These are phyloP conservation scores for Prunus davidiana DNA, from an alignment of 306 rosid species.

Conservation along the genomic window DNA sequence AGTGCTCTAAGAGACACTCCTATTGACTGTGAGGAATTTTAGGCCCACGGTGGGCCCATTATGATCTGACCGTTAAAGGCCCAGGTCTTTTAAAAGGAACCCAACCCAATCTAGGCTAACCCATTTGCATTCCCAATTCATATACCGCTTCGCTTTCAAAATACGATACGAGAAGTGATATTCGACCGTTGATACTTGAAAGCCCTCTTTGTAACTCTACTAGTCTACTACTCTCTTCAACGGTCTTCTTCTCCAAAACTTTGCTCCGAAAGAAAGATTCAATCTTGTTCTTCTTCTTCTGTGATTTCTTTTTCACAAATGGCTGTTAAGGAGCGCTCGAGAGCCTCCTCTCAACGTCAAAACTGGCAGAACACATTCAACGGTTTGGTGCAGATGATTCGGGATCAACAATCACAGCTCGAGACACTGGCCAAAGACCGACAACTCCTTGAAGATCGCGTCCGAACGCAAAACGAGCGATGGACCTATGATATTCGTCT, in stretches of 20 bases:
- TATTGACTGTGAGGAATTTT: no score
- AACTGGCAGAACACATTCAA: slow-evolving; percentile 63
- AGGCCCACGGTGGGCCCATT: not conserved
- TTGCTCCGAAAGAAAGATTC: slow-evolving; percentile 4
- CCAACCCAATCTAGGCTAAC: not conserved
- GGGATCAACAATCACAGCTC: slow-evolving; percentile 60
- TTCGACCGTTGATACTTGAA: slow-evolving; percentile 12
- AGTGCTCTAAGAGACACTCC: no score
- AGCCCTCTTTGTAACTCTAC: not conserved
- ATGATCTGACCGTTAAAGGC: not conserved
- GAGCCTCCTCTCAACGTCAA: slow-evolving; percentile 25
- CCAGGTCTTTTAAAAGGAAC: not conserved
- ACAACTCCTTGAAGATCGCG: slow-evolving; percentile 50
- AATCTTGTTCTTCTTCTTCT: slow-evolving; percentile 3
- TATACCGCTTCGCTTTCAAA: not conserved
- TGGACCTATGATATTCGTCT: slow-evolving; percentile 54
- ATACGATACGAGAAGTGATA: not conserved
- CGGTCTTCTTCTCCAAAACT: slow-evolving; percentile 10
- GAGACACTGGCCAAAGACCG: slow-evolving; percentile 48
- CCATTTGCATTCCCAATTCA: not conserved
- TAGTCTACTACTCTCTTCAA: not conserved
- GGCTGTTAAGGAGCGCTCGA: slow-evolving; percentile 29
- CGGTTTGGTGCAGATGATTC: slow-evolving; percentile 49
- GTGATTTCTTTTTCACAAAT: slow-evolving; percentile 20
- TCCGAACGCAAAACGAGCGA: slow-evolving; percentile 50